Percentiles rank a stretch among this genome's conserved stretches.
These are phyloP conservation scores for Calonectria ilicicola DNA, from an alignment of 2,329 filamentous ascomycete species.

Conservation along the genomic window DNA sequence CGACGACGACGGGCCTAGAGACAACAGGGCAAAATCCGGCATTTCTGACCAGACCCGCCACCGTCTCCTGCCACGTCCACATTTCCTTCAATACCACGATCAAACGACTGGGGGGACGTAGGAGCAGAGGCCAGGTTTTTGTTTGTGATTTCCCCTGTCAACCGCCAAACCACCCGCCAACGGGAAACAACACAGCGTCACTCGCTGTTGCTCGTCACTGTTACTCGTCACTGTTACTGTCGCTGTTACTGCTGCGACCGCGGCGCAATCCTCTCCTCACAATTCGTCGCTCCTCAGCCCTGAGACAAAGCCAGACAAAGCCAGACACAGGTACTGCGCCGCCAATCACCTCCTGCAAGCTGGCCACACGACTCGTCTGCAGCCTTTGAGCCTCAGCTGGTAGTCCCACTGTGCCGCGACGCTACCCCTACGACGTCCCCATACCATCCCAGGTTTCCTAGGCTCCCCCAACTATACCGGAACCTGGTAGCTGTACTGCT, in stretches of 20 bases:
- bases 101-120: slow-evolving; percentile 6
- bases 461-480: slow-evolving; percentile 10
- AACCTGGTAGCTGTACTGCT: slow-evolving; percentile 8
- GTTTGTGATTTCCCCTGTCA: not conserved
- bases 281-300: not conserved
- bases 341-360: slow-evolving; percentile 42
- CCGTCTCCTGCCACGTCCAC: slow-evolving; percentile 27
- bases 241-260: slow-evolving; percentile 4
- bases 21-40: slow-evolving; percentile 12
- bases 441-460: slow-evolving; percentile 10
- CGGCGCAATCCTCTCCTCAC: not conserved
- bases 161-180: not conserved
- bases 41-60: slow-evolving; percentile 23
- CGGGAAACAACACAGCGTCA: not conserved
- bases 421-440: slow-evolving; percentile 19
- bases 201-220: too few relatives aligned
- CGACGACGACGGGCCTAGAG: slow-evolving; percentile 9
- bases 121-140: not conserved
- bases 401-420: slow-evolving; percentile 39
- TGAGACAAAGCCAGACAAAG: not conserved
- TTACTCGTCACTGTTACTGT: too few relatives aligned
- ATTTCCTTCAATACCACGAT: slow-evolving; percentile 8
- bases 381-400: slow-evolving; percentile 42
- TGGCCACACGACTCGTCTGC: slow-evolving; percentile 40
- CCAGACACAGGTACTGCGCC: not conserved